Conservation (phyloP, 2,329 filamentous ascomycete species). For the Cercospora sp. region DNA sequence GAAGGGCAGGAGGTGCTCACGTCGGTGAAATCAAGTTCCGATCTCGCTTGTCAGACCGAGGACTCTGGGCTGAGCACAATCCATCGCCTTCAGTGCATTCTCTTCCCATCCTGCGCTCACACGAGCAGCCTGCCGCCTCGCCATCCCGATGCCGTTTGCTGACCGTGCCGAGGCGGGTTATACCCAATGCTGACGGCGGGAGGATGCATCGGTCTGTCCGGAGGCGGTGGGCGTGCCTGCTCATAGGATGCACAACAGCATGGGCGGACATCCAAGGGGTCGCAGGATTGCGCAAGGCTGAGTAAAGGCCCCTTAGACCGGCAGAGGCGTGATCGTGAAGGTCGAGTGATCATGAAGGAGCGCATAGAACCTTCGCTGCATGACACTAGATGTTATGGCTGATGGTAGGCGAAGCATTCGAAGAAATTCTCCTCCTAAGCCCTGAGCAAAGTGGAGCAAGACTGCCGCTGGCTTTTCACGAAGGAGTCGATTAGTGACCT, state of each 20-base stretch:
- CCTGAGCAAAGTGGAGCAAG: not conserved
- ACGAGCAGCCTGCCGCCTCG: not conserved
- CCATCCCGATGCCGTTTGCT: not conserved
- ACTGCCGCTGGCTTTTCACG: not conserved
- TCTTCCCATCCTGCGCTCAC: not conserved
- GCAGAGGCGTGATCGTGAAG: not conserved
- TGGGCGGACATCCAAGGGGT: not conserved
- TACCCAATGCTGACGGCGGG: not conserved
- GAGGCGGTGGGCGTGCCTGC: conserved; percentile 1
- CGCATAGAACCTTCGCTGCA: not conserved
- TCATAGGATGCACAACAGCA: not conserved
- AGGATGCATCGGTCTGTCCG: not conserved
- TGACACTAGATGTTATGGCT: not conserved
- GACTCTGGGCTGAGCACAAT: not conserved
- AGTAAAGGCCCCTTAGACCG: not conserved
- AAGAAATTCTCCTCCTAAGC: not conserved
- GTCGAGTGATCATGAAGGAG: not conserved
- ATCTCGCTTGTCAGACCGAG: not conserved
- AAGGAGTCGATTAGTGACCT: not conserved
- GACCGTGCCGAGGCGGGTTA: not conserved
- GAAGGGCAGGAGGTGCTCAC: not conserved
- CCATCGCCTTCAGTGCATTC: not conserved
- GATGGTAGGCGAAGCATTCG: not conserved
- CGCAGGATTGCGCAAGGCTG: not conserved
- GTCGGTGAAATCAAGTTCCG: not conserved